Base-by-base conservation (phyloP, 306 rosid genomes). In the Quercus agrifolia region DNA sequence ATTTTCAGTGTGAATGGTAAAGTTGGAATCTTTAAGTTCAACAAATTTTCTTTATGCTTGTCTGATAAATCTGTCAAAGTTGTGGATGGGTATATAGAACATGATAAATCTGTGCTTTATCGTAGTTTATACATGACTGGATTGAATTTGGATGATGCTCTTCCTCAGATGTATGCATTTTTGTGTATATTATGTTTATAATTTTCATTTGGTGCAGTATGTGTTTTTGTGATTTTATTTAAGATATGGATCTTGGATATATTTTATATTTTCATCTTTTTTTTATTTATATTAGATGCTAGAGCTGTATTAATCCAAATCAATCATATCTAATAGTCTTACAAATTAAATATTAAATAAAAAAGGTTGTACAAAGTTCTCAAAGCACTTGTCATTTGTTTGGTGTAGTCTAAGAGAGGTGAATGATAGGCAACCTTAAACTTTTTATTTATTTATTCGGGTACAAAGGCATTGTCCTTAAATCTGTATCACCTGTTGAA, bases 1-100 rank as follows among this genome's bases (percentile, higher is more conserved):
- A 7, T 51, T 70, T 35, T 51, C 77, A 52, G n/a, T 81, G 27
- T 71, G 74, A 74, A 35, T 25, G 54, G 64, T 72, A 70, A 76
- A 62, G 41, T 15, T 19, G 15, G 35, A 71, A 57, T 6, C 70
- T 28, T 54, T 4, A 31, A 30, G 52, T 19, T 31, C 17, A 18
- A 30, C 4, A 30, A 18, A 2, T 4, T 17, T 5, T 31, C n/a
- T 67, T 77, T 44, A 19, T 19, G 19, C 38, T 27, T 72, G 74
- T 23, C 23, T 23, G 23, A 23, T 23, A 23, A 23, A 23, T 23
- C 23, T 23, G 23, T 23, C 23, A 23, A 23, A 23, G 23, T 23
- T 23, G 23, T 23, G 23, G 23, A 23, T 1, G 23, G 23, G 23
- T 23, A 1, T 23, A 23, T 23, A 23, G 23, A 23, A 23, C 23